A percentile compares a stretch with the other conserved stretches of the same genome.
These are phyloP conservation scores for Zoysia matrella DNA, from an alignment of 202 grass and related monocot genomes.

Conservation along the genomic window DNA sequence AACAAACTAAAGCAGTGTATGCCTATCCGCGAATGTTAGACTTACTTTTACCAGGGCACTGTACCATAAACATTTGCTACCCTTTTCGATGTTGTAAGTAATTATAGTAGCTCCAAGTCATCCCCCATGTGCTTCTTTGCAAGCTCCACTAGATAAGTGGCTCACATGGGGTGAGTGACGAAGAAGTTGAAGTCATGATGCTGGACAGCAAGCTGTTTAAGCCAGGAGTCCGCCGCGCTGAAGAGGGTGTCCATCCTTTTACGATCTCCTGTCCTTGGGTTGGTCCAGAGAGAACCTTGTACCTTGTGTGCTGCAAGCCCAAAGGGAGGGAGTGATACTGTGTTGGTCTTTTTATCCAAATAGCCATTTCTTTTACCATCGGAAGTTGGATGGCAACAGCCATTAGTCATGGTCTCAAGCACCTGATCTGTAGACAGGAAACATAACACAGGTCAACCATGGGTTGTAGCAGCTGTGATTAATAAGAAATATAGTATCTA, in stretches of 20 bases:
- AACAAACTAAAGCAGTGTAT: constrained; percentile 42
- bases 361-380: constrained; percentile 46
- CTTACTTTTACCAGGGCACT: constrained; percentile 37
- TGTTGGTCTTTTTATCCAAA: constrained; percentile 45
- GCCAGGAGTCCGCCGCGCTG: constrained; percentile 70
- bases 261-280: constrained; percentile 63
- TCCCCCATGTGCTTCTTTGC: constrained; percentile 31
- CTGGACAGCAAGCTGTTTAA: constrained; percentile 69
- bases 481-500: constrained; percentile 9
- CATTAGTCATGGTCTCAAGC: constrained; percentile 37
- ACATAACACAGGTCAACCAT: constrained; percentile 10
- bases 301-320: constrained; percentile 72
- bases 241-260: constrained; percentile 57
- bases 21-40: constrained; percentile 43
- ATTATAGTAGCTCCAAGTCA: constrained; percentile 19
- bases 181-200: constrained; percentile 98
- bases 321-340: constrained; percentile 65
- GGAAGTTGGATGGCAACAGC: constrained; percentile 19
- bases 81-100: constrained; percentile 42
- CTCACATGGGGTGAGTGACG: constrained; percentile 66
- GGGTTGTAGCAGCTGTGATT: constrained; percentile 4
- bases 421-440: constrained; percentile 42
- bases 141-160: constrained; percentile 28
- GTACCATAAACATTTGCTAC: constrained; percentile 23
- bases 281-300: constrained; percentile 77